These are phyloP conservation scores for Excoecaria cochinchinensis DNA, from an alignment of 345 rosid species.

Conservation along the genomic window DNA sequence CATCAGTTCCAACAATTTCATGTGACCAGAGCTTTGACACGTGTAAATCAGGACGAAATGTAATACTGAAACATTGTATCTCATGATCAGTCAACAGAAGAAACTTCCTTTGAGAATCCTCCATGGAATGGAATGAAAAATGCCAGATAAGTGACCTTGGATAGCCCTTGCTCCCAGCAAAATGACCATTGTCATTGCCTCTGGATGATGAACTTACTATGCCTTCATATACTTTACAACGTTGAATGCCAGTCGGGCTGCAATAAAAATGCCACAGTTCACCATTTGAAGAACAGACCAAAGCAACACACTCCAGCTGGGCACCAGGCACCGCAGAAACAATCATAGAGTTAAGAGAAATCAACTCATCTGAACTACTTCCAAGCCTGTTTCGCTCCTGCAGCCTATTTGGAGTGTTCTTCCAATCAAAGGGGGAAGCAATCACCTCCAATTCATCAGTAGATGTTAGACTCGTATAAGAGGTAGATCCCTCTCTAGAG, in stretches of 20 bases:
- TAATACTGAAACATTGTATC: slow-evolving; percentile 59
- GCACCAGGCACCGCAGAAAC: slow-evolving; percentile 41
- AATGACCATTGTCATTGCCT: slow-evolving; percentile 36
- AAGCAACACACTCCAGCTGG: slow-evolving; percentile 54
- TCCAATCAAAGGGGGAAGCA: slow-evolving; percentile 44
- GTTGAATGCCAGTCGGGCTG: slow-evolving; percentile 45
- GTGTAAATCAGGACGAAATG: slow-evolving; percentile 40
- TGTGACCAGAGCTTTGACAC: slow-evolving; percentile 71
- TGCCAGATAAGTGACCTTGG: slow-evolving; percentile 81
- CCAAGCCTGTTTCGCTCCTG: slow-evolving; percentile 31
- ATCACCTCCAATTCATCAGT: slow-evolving; percentile 41
- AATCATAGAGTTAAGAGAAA: slow-evolving; percentile 65
- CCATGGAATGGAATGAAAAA: slow-evolving; percentile 28
- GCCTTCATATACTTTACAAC: slow-evolving; percentile 39
- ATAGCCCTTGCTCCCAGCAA: slow-evolving; percentile 53
- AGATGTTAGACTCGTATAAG: slow-evolving; percentile 40
- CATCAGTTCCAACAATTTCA: slow-evolving; percentile 77
- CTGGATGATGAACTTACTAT: slow-evolving; percentile 35
- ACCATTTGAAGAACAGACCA: slow-evolving; percentile 65
- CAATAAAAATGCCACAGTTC: slow-evolving; percentile 78
- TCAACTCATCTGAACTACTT: slow-evolving; percentile 35
- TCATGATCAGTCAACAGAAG: slow-evolving; percentile 71
- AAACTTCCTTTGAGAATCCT: slow-evolving; percentile 53
- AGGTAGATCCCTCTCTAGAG: slow-evolving; percentile 40
- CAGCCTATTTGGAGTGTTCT: slow-evolving; percentile 34